Base-by-base conservation (phyloP, 495 filamentous ascomycete species). In the Penicillium lividum region DNA sequence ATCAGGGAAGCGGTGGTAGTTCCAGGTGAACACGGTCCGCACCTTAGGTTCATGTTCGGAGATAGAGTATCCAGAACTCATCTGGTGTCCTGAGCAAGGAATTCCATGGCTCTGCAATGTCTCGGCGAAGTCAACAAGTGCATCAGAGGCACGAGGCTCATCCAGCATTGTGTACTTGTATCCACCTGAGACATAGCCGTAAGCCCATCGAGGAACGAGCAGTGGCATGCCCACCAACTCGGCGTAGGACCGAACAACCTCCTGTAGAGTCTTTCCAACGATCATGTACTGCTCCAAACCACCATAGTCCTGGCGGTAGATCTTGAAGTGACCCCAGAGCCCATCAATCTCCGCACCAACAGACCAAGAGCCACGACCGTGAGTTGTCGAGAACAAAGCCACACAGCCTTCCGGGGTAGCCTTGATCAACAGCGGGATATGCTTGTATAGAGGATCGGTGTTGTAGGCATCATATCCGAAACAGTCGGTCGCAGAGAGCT, bases 1-100 rank as follows among this genome's bases (percentile, higher is more conserved):
- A 57, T 88, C 77, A 8, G 84, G 86, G 67, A 89, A 90, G 5
- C 86, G 79, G 56, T 84, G 76, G 10, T 70, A 68, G 64, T 89
- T 88, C 86, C 86, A 89, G 5, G 83, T 88, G 62, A 89, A 89
- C 5, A 89, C 86, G 48, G 85, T 88, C 47, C 86, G 75, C 3
- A 86, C 86, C 63, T 87, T 87, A 5, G 86, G 86, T 55, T 82
- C 80, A 0, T 71, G 77, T 62, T 84, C 83, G 0, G 85, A 80
- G n/a, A 89, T 83, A 0, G 85, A 88, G 59, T 89, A 89, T 1
- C 86, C 86, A 0, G 84, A 87, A 38, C 83, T 86, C 83, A 89
- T 84, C 66, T 89, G 86, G 67, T 87, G 86, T 6, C 81, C 86
- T 0, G 85, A 88, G 65, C 85, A 86, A n/a, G 86, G 86, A 46